Percentiles rank a stretch among this genome's conserved stretches.
Evolutionary conservation across 768 basidiomycete genomes (phyloP).

Genomic region (Trametes villosa): DNA sequence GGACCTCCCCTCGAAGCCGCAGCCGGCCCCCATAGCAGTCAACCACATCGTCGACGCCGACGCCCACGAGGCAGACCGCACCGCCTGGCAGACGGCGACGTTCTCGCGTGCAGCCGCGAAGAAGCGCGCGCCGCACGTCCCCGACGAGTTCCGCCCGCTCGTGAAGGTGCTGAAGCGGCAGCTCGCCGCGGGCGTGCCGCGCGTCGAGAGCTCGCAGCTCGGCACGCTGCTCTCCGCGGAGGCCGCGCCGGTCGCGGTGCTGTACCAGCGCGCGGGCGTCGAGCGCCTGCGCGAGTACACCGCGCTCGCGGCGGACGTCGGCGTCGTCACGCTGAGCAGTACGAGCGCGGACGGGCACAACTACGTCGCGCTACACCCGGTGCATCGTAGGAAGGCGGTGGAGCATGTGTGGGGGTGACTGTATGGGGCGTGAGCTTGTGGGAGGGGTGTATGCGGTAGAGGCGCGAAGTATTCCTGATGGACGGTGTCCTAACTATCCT

Average conservation of each 20-base stretch:
- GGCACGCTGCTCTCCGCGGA: constrained; percentile 27
- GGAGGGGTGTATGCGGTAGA: background rate
- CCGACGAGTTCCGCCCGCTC: constrained; percentile 29
- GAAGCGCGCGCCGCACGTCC: constrained; percentile 13
- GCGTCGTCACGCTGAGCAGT: constrained; percentile 18
- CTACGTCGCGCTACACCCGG: constrained; percentile 18
- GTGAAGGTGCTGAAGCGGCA: constrained; percentile 31
- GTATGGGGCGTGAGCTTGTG: background rate
- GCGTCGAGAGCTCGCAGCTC: constrained; percentile 31
- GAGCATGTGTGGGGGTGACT: background rate
- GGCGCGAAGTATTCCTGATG: too few relatives aligned
- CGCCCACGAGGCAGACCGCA: background rate
- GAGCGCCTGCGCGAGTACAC: constrained; percentile 33
- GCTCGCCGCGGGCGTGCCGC: constrained; percentile 21
- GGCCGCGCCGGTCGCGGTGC: background rate
- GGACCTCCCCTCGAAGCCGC: background rate
- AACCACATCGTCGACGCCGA: background rate
- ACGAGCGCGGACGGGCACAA: constrained; percentile 18
- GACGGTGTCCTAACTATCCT: too few relatives aligned
- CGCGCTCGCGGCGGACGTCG: constrained; percentile 25
- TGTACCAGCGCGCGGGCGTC: constrained; percentile 31
- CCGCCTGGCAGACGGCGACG: constrained; percentile 11
- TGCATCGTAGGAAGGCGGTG: constrained; percentile 10
- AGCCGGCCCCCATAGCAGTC: background rate
- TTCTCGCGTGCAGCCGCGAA: constrained; percentile 5